phyloP scores from a whole-genome alignment of 2,329 filamentous ascomycete species.

The Cladosporium sp. region DNA sequence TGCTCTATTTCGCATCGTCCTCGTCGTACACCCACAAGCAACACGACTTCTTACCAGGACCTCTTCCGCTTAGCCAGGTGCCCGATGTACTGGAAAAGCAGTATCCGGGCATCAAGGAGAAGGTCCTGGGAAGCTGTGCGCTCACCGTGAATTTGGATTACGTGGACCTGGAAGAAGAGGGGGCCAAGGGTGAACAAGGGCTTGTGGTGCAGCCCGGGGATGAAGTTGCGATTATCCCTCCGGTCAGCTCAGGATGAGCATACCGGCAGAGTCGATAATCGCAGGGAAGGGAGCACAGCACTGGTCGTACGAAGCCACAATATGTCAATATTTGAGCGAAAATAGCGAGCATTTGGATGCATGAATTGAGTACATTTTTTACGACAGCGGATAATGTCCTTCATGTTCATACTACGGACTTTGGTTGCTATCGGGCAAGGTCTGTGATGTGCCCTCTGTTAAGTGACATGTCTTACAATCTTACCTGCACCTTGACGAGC shows the following conservation, averaged over 20 bases:
- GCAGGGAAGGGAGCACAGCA: neutral
- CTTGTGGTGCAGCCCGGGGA: conserved; percentile 68
- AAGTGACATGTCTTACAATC: neutral
- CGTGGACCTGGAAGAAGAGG: conserved; percentile 63
- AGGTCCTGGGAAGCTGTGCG: conserved; percentile 70
- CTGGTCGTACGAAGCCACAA: neutral
- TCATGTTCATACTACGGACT: neutral
- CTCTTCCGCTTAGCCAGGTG: conserved; percentile 62
- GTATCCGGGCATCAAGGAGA: conserved; percentile 68
- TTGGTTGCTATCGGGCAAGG: neutral
- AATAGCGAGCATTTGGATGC: neutral
- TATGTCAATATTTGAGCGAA: neutral
- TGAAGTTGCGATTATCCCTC: conserved; percentile 84
- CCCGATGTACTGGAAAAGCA: conserved; percentile 67
- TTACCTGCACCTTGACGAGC: neutral
- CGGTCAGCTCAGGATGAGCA: conserved; percentile 76
- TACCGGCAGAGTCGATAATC: neutral
- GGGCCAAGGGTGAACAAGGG: conserved; percentile 42
- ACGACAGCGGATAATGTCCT: neutral
- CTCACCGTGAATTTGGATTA: conserved; percentile 81
- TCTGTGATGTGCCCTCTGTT: no score
- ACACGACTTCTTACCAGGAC: conserved; percentile 65
- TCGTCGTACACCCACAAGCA: conserved; percentile 69
- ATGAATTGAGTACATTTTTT: neutral
- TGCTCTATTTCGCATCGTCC: conserved; percentile 81